Percentiles rank a stretch among this genome's conserved stretches.
Conservation (phyloP, 768 basidiomycete genomes). For the Suillus plorans region DNA sequence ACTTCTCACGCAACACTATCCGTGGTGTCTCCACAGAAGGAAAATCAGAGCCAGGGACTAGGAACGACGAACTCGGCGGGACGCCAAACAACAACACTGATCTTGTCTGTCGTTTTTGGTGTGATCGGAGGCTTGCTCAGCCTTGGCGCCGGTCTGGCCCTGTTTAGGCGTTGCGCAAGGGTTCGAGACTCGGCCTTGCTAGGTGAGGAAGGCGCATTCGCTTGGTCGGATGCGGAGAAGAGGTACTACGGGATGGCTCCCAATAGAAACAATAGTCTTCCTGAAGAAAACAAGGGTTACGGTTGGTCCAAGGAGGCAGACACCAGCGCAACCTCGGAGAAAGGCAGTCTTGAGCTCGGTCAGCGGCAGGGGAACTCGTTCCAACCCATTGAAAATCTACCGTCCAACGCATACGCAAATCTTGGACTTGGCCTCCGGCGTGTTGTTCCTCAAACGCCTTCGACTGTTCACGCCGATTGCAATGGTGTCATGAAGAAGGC, state of each 20-base stretch:
- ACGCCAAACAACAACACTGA: constrained; percentile 52
- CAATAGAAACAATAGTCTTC: constrained; percentile 11
- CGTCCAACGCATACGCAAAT: constrained; percentile 19
- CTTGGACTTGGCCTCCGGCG: constrained; percentile 51
- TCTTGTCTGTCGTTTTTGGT: constrained; percentile 61
- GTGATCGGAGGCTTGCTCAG: constrained; percentile 57
- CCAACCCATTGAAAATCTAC: constrained; percentile 17
- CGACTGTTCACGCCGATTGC: constrained; percentile 29
- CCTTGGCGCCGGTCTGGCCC: constrained; percentile 54
- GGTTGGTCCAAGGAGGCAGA: constrained; percentile 32
- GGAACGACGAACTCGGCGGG: constrained; percentile 42
- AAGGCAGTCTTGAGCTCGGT: constrained; percentile 32
- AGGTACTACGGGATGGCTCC: constrained; percentile 63
- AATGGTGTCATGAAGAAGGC: constrained; percentile 67
- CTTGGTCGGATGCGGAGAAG: constrained; percentile 64
- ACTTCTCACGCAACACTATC: constrained; percentile 65
- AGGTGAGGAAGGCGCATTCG: constrained; percentile 57
- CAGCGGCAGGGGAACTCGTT: constrained; percentile 14
- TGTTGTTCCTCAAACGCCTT: constrained; percentile 40
- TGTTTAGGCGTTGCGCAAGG: constrained; percentile 52
- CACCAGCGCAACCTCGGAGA: constrained; percentile 27
- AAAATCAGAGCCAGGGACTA: constrained; percentile 33
- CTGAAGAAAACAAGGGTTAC: constrained; percentile 23
- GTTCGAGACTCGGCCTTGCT: constrained; percentile 61
- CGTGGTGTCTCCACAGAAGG: constrained; percentile 43